Evolutionary conservation across 176 grass and related monocot species (phyloP).

Genomic region (Guadua angustifolia): DNA sequence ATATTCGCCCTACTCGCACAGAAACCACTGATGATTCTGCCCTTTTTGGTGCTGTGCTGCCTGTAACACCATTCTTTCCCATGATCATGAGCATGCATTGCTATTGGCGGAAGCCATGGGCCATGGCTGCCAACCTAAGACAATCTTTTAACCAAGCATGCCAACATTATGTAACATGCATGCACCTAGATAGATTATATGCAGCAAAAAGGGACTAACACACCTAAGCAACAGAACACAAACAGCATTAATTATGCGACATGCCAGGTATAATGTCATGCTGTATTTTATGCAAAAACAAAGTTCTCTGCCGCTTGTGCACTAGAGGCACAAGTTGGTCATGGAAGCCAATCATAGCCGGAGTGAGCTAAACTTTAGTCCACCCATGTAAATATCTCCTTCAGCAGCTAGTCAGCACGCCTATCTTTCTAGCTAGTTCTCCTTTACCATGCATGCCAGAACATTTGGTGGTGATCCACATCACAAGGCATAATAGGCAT

Average conservation of each 20-base stretch:
- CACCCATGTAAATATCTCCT: constrained; percentile 45
- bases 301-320: constrained; percentile 25
- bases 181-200: constrained; percentile 3
- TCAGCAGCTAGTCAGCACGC: constrained; percentile 39
- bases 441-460: constrained; percentile 51
- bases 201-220: background rate
- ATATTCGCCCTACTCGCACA: background rate
- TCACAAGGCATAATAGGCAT: constrained; percentile 38
- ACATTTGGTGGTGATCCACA: constrained; percentile 52
- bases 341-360: constrained; percentile 24
- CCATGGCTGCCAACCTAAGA: constrained; percentile 26
- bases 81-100: background rate
- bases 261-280: constrained; percentile 24
- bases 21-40: constrained; percentile 43
- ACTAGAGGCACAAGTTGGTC: constrained; percentile 36
- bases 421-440: constrained; percentile 37
- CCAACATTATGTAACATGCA: constrained; percentile 14
- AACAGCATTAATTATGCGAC: constrained; percentile 1
- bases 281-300: constrained; percentile 14
- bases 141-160: constrained; percentile 20
- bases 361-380: constrained; percentile 28
- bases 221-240: background rate
- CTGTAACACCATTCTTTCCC: constrained; percentile 6
- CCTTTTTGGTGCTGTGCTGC: constrained; percentile 14
- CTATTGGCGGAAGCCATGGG: constrained; percentile 13